Base-by-base conservation (phyloP, 768 basidiomycete species). In the Mycena albidolilacea region DNA sequence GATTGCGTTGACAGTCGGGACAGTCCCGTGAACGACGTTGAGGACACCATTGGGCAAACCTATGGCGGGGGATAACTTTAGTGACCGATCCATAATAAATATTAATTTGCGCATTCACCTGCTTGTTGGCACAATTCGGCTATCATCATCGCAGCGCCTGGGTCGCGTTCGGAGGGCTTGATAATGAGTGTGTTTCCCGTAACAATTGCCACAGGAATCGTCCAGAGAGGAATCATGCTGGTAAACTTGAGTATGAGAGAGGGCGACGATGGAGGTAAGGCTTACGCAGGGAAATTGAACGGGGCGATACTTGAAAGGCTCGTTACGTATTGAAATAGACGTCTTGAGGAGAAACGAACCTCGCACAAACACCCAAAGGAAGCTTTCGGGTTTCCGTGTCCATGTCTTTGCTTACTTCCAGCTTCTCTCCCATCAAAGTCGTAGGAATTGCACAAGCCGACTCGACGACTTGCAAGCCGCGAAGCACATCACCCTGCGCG, bases 191-290 rank as follows among this genome's bases (percentile, higher is more conserved):
- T 96, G 79, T 99, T 99, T 50, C 97, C 97, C 0, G 95, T 97
- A 15, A 92, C 92, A 37, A 91, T 85, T 17, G 96, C 95, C 88
- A 97, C 90, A 55, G 93, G 93, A 76, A 98, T 97, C 0, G 96
- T 93, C 97, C 97, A 99, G 9, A 99, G 86, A 0, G 97, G 97
- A 78, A 98, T 98, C 97, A 97, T 97, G 3, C 93, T 95, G 71
- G 1, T 8, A 60, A 21, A 19, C 6, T 48, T 43, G 63, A 54
- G 41, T 48, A 62, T 43, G 70, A 30, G 58, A 14, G 19, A 38
- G 58, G 11, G 38, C 21, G 3, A 61, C 21, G n/a, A 57, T 23
- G 23, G 4, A 50, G 23, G 37, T 39, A 41, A 8, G 44, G 82
- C 92, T 80, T 80, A 94, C 92, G 95, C 95, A 69, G 95, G 95